Conservation (phyloP, 208 protist genomes). For the Wallacemonas rigidus region DNA sequence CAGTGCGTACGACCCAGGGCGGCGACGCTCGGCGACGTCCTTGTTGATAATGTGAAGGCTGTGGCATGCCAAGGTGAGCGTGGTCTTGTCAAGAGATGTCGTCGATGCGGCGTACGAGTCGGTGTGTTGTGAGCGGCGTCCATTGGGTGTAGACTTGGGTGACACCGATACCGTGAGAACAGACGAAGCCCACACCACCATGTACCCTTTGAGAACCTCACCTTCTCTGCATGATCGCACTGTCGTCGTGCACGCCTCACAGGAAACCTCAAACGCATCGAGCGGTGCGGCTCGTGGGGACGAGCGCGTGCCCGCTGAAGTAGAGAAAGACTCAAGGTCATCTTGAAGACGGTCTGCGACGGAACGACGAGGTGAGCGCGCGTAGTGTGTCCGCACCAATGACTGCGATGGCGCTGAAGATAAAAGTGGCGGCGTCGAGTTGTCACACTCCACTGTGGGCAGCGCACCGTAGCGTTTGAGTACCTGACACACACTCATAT, state of each 20-base stretch:
- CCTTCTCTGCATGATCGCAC: conserved; percentile 40
- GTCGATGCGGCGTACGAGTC: background rate
- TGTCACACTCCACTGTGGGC: conserved; percentile 4
- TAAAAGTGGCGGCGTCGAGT: background rate
- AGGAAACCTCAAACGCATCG: conserved; percentile 22
- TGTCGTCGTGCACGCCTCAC: conserved; percentile 28
- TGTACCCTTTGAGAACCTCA: conserved; percentile 41
- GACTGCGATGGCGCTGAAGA: no score
- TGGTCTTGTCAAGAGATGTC: background rate
- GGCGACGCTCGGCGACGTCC: conserved; percentile 22
- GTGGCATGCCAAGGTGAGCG: conserved; percentile 10
- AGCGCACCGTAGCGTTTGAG: conserved; percentile 16
- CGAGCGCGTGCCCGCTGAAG: background rate
- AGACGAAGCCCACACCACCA: conserved; percentile 65
- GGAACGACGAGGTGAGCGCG: background rate
- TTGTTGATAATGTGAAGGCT: conserved; percentile 60
- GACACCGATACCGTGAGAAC: conserved; percentile 21
- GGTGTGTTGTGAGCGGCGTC: background rate
- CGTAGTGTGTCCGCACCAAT: no score
- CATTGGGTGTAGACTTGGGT: background rate
- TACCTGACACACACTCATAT: conserved; percentile 47
- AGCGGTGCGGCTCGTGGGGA: background rate
- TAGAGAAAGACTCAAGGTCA: background rate
- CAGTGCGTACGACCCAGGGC: conserved; percentile 47
- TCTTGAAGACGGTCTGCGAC: conserved; percentile 24